Percentiles rank a stretch among this genome's conserved stretches.
Evolutionary conservation across 192 early-diverging fungal genomes (phyloP).

Genomic region (Coemansia sp.): DNA sequence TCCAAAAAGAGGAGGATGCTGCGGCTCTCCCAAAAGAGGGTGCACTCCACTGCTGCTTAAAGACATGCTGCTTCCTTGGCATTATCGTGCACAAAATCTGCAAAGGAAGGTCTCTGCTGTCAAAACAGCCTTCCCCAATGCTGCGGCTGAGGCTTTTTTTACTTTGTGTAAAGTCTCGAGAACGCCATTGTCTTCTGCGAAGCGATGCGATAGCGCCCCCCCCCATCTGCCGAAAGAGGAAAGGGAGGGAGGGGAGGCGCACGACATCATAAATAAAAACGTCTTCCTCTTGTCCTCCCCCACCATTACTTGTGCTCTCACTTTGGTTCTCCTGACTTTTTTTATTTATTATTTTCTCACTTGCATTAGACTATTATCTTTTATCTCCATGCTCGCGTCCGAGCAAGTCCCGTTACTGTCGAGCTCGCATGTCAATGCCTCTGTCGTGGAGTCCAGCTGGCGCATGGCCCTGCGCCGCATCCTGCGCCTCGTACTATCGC

Average conservation of each 20-base stretch:
- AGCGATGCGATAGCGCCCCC: neutral
- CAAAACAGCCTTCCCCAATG: neutral
- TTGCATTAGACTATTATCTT: neutral
- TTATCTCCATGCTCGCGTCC: neutral
- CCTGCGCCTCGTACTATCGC: neutral
- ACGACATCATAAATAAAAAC: neutral
- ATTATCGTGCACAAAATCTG: neutral
- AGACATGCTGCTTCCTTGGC: neutral
- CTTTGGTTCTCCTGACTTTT: neutral
- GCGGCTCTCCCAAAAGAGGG: neutral
- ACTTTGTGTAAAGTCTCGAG: neutral
- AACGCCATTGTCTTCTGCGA: neutral
- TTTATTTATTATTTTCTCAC: neutral
- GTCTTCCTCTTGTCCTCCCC: neutral
- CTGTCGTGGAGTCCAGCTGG: neutral
- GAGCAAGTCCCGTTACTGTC: neutral
- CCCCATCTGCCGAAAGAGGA: neutral
- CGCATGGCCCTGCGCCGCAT: neutral
- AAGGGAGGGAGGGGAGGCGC: neutral
- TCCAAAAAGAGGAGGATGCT: neutral
- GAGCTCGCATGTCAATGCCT: neutral
- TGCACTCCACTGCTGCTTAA: neutral
- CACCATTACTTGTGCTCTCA: neutral
- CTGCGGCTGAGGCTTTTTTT: slow-evolving; percentile 1
- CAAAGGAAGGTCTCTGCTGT: neutral